Conservation (phyloP, 163 green algal genomes). For the Chlamydomonas reinhardtii region DNA sequence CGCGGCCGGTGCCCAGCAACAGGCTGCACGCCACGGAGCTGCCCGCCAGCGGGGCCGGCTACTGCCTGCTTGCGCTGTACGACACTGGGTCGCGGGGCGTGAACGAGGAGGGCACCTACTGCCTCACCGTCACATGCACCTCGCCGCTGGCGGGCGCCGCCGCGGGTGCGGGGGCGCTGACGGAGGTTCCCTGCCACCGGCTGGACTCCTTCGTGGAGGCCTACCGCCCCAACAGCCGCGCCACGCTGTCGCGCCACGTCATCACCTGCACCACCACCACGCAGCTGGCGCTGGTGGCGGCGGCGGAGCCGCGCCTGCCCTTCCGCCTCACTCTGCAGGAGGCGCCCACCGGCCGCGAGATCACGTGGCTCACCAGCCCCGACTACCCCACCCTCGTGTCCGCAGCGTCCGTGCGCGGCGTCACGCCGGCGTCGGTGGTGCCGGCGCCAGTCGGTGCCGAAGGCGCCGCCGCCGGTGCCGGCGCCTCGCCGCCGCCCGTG, state of each 20-base stretch:
- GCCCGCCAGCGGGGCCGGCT: slow-evolving; percentile 48
- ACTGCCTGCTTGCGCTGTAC: slow-evolving; percentile 69
- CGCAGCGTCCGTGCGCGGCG: slow-evolving; percentile 1
- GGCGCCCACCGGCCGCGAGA: slow-evolving; percentile 37
- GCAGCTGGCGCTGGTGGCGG: slow-evolving; percentile 39
- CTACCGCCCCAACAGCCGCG: slow-evolving; percentile 64
- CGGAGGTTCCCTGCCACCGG: slow-evolving; percentile 43
- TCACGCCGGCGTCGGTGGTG: not conserved
- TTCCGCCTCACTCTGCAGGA: slow-evolving; percentile 48
- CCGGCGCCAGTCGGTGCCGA: too few relatives aligned
- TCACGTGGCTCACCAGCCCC: slow-evolving; percentile 47
- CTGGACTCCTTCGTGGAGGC: slow-evolving; percentile 48
- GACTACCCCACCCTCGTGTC: slow-evolving; percentile 46
- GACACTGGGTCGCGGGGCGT: slow-evolving; percentile 23
- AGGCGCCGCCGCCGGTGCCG: too few relatives aligned
- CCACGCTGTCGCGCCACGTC: slow-evolving; percentile 50
- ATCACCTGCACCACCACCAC: slow-evolving; percentile 28
- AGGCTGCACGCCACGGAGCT: slow-evolving; percentile 59
- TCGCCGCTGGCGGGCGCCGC: not conserved
- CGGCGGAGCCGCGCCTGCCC: slow-evolving; percentile 50
- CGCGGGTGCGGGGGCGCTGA: not conserved
- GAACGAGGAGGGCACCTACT: slow-evolving; percentile 54
- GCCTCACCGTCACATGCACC: slow-evolving; percentile 53
- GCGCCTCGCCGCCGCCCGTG: not conserved
- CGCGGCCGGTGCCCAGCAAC: slow-evolving; percentile 32